A percentile compares a stretch with the other conserved stretches of the same genome.
These are phyloP conservation scores for Candida nitratophila DNA, from an alignment of 805 yeast species.

Conservation along the genomic window DNA sequence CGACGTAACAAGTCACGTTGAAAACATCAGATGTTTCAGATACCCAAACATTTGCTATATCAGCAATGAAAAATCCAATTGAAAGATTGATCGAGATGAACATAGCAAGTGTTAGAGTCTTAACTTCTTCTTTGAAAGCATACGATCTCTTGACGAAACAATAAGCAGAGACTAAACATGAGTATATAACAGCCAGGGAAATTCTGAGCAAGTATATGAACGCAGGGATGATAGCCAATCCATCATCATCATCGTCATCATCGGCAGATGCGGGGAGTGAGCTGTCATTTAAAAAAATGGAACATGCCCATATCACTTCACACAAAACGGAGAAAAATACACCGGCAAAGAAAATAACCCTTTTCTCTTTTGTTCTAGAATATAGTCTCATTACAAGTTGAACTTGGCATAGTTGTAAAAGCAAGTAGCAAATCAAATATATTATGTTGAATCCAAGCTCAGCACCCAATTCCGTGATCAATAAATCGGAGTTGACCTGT, in stretches of 20 bases:
- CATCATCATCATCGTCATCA: constrained; percentile 28
- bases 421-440: constrained; percentile 49
- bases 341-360: constrained; percentile 56
- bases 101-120: constrained; percentile 51
- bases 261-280: constrained; percentile 15
- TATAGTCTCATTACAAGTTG: constrained; percentile 65
- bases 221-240: constrained; percentile 58
- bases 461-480: constrained; percentile 37
- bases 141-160: constrained; percentile 44
- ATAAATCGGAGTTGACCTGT: constrained; percentile 33
- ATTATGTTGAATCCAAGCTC: constrained; percentile 43
- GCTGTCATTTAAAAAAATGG: constrained; percentile 34
- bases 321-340: constrained; percentile 43
- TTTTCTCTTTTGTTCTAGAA: constrained; percentile 59
- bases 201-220: constrained; percentile 69
- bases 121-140: constrained; percentile 41
- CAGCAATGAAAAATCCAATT: constrained; percentile 68
- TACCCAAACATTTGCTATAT: constrained; percentile 71
- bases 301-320: constrained; percentile 64
- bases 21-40: constrained; percentile 66
- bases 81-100: constrained; percentile 50
- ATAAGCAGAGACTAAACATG: constrained; percentile 54
- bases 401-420: constrained; percentile 62
- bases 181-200: constrained; percentile 61
- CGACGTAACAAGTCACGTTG: constrained; percentile 62